Percentiles rank a stretch among this genome's conserved stretches.
Evolutionary conservation across 805 yeast species (phyloP).

Genomic region (Ogataea trehalophila): DNA sequence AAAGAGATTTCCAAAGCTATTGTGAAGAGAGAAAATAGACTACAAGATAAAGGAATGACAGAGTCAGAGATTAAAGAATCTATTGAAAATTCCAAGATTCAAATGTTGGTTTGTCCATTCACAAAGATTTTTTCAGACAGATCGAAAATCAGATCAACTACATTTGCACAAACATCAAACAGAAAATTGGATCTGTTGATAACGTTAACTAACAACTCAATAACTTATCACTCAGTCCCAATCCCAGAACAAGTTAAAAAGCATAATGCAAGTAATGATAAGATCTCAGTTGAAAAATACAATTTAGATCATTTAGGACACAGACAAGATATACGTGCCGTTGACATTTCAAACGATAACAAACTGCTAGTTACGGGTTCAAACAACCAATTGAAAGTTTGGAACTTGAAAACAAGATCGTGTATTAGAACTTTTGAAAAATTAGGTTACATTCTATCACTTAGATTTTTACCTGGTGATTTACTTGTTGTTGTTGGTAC

Average conservation of each 20-base stretch:
- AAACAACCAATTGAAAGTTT: slow-evolving; percentile 80
- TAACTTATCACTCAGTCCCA: slow-evolving; percentile 61
- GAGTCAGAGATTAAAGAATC: slow-evolving; percentile 55
- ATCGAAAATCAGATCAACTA: slow-evolving; percentile 58
- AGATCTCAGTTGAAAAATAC: slow-evolving; percentile 41
- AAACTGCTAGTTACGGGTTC: slow-evolving; percentile 83
- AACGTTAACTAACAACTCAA: slow-evolving; percentile 66
- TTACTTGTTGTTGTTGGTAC: slow-evolving; percentile 82
- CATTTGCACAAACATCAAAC: slow-evolving; percentile 53
- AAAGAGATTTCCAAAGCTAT: slow-evolving; percentile 79
- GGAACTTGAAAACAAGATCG: slow-evolving; percentile 71
- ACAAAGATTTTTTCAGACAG: slow-evolving; percentile 56
- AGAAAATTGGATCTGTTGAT: slow-evolving; percentile 55
- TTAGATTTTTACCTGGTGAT: slow-evolving; percentile 88
- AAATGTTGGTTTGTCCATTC: slow-evolving; percentile 62
- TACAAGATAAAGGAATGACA: slow-evolving; percentile 61
- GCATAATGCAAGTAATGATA: slow-evolving; percentile 34
- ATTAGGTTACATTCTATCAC: slow-evolving; percentile 79
- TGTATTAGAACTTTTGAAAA: slow-evolving; percentile 80
- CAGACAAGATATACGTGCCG: slow-evolving; percentile 80
- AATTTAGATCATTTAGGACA: slow-evolving; percentile 79
- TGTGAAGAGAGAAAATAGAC: slow-evolving; percentile 70
- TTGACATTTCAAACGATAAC: slow-evolving; percentile 78
- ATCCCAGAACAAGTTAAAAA: slow-evolving; percentile 56
- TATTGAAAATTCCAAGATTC: slow-evolving; percentile 43